Percentiles rank a stretch among this genome's conserved stretches.
Conservation (phyloP, 2,329 filamentous ascomycete species). For the Knufia petricola region DNA sequence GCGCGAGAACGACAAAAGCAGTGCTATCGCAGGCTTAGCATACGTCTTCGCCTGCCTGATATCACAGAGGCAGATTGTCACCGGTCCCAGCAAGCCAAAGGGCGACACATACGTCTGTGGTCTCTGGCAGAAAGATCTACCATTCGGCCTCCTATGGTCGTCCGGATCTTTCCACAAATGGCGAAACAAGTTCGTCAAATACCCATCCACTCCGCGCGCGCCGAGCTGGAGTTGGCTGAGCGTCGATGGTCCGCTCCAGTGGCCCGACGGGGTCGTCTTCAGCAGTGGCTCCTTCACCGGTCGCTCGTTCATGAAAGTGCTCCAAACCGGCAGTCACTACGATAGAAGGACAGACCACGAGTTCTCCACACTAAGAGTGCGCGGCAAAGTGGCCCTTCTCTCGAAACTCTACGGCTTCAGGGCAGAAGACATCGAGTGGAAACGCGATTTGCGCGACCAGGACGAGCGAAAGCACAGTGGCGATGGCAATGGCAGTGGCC, state of each 20-base stretch:
- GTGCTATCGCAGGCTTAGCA: constrained; percentile 7
- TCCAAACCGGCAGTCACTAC: constrained; percentile 4
- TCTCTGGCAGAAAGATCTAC: constrained; percentile 9
- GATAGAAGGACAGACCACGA: constrained; percentile 4
- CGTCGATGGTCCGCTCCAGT: constrained; percentile 20
- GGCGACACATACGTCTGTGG: constrained; percentile 7
- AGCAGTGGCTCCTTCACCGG: constrained; percentile 9
- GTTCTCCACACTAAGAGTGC: constrained; percentile 5
- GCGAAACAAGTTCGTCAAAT: constrained; percentile 11
- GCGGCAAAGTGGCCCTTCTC: constrained; percentile 6
- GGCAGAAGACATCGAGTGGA: constrained; percentile 7
- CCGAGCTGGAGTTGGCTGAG: constrained; percentile 23
- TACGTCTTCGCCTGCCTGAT: constrained; percentile 9
- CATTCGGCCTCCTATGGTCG: constrained; percentile 9
- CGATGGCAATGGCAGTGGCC: too few relatives aligned
- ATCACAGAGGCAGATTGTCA: constrained; percentile 4
- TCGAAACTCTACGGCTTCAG: constrained; percentile 8
- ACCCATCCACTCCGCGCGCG: constrained; percentile 18
- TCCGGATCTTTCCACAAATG: constrained; percentile 9
- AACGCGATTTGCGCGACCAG: neutral
- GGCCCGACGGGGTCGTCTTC: constrained; percentile 9
- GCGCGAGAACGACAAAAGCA: constrained; percentile 9
- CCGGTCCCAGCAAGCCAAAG: constrained; percentile 1
- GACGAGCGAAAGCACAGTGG: constrained; percentile 3
- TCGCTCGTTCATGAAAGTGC: constrained; percentile 9